Evolutionary conservation across 2,329 filamentous ascomycete genomes (phyloP).

Genomic region (Botrytis porri): DNA sequence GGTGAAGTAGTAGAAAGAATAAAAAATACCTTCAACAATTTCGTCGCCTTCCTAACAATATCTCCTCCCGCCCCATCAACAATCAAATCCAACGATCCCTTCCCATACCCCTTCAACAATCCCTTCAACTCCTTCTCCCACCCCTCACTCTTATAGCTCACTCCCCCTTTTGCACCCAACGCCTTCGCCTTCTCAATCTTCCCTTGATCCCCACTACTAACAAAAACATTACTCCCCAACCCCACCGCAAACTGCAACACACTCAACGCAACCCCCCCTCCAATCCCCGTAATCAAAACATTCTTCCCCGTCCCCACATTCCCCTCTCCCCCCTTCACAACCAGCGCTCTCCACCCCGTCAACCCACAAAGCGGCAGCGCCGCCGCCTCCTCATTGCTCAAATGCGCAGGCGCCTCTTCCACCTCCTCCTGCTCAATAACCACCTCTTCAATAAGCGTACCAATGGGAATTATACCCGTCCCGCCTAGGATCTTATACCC

Average conservation of each 20-base stretch:
- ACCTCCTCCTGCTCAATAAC: constrained; percentile 68
- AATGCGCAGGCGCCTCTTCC: constrained; percentile 70
- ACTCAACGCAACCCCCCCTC: constrained; percentile 85
- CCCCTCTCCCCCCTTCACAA: constrained; percentile 66
- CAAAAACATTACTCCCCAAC: constrained; percentile 48
- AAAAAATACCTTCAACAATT: constrained; percentile 61
- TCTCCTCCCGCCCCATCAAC: constrained; percentile 90
- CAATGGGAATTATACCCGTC: constrained; percentile 60
- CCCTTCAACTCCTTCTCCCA: constrained; percentile 77
- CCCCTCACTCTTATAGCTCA: constrained; percentile 70
- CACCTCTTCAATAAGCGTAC: constrained; percentile 73
- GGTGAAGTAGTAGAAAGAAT: neutral
- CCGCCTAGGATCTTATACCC: constrained; percentile 67
- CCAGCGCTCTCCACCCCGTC: constrained; percentile 82
- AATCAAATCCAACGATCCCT: constrained; percentile 74
- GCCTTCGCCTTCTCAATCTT: constrained; percentile 69
- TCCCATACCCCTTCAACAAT: constrained; percentile 57
- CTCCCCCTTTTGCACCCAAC: constrained; percentile 78
- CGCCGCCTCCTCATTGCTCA: constrained; percentile 72
- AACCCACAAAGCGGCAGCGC: constrained; percentile 70
- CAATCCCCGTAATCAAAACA: constrained; percentile 85
- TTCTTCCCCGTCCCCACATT: constrained; percentile 65
- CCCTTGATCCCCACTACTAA: constrained; percentile 55
- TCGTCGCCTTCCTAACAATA: constrained; percentile 65
- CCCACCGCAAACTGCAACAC: constrained; percentile 76